Base-by-base conservation (phyloP, 768 basidiomycete species). In the Leccinum rimulosum region DNA sequence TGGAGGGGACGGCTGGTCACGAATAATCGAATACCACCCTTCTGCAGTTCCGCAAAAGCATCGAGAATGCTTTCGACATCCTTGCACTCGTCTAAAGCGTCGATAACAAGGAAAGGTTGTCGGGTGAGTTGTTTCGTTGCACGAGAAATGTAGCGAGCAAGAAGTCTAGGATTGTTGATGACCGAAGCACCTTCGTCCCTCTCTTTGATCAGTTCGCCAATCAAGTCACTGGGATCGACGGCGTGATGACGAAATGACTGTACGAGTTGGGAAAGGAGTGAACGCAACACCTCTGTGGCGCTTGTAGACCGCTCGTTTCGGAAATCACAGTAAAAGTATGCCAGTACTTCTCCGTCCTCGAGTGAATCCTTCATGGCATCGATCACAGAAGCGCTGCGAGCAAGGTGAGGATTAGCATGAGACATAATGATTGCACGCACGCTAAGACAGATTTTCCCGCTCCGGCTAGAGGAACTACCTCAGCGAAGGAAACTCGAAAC, bases 301-400 rank as follows among this genome's bases (percentile, higher is more conserved):
- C 19, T 57, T 28, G 48, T 66, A 1, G 59, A 53, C 17, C 51
- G 55, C 22, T 62, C 59, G 1, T 30, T 54, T 22, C 60, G 63
- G 10, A 68, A 70, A 49, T 68, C 57, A 3, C 66, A 68, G 6
- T 70, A 68, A 15, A 68, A 66, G n/a, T 52, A 63, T 3, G 30
- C 30, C 11, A 68, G 22, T 1, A 52, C 6, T 8, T 63, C 56
- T 11, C 36, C 58, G 19, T 59, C 59, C 1, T 38, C 19, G 3
- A 59, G 30, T 0, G 31, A 19, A 4, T 4, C 14, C 7, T 31
- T 38, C n/a, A 68, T 50, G 35, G 14, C 14, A 0, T 63, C 52
- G 17, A 69, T 67, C 15, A 67, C 60, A 2, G 50, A 64, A 27
- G 68, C 49, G 0, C 65, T 66, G 17, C 11, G 10, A 30, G 12